A percentile compares a stretch with the other conserved stretches of the same genome.
Conservation (phyloP, 352 stramenopile genomes). For the Pseudoperonospora humuli region DNA sequence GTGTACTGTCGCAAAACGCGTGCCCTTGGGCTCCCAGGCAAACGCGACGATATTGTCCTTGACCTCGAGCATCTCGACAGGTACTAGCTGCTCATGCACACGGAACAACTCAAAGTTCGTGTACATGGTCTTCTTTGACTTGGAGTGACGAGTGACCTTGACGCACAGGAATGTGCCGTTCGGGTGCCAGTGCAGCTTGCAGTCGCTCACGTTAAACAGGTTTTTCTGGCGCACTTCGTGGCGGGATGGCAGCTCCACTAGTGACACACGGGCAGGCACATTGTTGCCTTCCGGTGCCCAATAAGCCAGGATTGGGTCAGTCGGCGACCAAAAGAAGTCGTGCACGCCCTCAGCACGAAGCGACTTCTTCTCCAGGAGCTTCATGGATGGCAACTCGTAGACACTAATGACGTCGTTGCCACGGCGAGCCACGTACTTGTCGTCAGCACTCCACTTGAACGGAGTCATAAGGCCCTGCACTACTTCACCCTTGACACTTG, state of each 20-base stretch:
- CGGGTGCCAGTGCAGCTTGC: conserved; percentile 94
- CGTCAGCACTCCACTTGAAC: conserved; percentile 95
- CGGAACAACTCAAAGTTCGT: conserved; percentile 99
- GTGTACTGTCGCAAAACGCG: conserved; percentile 95
- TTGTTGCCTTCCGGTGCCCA: conserved; percentile 94
- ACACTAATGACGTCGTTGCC: conserved; percentile 90
- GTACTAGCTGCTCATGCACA: conserved; percentile 91
- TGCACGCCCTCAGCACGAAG: conserved; percentile 91
- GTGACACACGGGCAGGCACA: conserved; percentile 93
- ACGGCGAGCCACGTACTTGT: conserved; percentile 93
- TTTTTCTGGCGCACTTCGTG: conserved; percentile 97
- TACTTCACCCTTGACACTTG: conserved; percentile 60
- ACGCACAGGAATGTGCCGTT: conserved; percentile 92
- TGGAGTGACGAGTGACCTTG: conserved; percentile 84
- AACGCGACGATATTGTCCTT: conserved; percentile 95
- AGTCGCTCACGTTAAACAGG: conserved; percentile 95
- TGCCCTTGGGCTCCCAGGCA: conserved; percentile 93
- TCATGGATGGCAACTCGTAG: conserved; percentile 95
- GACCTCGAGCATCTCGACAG: conserved; percentile 97
- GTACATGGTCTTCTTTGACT: conserved; percentile 97
- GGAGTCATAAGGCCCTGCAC: conserved; percentile 75
- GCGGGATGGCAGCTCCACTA: conserved; percentile 93
- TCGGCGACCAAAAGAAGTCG: conserved; percentile 98
- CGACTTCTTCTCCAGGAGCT: conserved; percentile 97
- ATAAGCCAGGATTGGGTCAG: conserved; percentile 92